A percentile compares a stretch with the other conserved stretches of the same genome.
Conservation (phyloP, 306 rosid genomes). For the Castanea crenata region DNA sequence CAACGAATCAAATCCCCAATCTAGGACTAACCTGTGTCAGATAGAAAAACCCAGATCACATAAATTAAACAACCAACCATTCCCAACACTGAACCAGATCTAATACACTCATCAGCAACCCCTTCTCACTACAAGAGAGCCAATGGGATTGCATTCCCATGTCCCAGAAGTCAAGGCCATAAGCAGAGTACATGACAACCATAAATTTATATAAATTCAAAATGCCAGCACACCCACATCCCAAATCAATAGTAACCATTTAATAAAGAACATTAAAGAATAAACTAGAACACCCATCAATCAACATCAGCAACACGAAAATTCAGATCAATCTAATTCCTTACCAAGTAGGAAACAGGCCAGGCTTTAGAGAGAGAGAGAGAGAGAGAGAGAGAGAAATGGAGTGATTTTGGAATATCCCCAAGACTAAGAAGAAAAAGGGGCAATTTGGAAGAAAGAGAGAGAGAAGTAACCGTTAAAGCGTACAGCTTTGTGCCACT, state of each 20-base stretch:
- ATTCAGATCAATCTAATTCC: neutral
- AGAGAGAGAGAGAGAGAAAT: neutral
- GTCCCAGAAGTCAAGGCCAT: neutral
- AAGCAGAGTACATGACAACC: neutral
- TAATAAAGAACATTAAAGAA: neutral
- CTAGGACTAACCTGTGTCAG: slow-evolving; percentile 12
- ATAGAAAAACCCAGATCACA: slow-evolving; percentile 11
- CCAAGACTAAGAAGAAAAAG: neutral
- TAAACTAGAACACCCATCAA: neutral
- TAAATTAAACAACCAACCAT: neutral
- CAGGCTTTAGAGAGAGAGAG: neutral
- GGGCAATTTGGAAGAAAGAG: neutral
- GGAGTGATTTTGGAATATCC: neutral
- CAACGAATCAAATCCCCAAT: slow-evolving; percentile 10
- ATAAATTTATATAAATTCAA: too few relatives aligned
- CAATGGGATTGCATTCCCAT: neutral
- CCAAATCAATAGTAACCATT: neutral
- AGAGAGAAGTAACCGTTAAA: neutral
- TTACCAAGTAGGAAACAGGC: neutral
- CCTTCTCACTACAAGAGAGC: neutral
- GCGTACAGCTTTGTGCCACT: neutral
- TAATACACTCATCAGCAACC: neutral
- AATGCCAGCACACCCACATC: neutral
- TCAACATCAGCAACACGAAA: neutral
- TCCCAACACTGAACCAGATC: slow-evolving; percentile 10